Base-by-base conservation (phyloP, 2,329 filamentous ascomycete genomes). In the Cladophialophora chaetospira region DNA sequence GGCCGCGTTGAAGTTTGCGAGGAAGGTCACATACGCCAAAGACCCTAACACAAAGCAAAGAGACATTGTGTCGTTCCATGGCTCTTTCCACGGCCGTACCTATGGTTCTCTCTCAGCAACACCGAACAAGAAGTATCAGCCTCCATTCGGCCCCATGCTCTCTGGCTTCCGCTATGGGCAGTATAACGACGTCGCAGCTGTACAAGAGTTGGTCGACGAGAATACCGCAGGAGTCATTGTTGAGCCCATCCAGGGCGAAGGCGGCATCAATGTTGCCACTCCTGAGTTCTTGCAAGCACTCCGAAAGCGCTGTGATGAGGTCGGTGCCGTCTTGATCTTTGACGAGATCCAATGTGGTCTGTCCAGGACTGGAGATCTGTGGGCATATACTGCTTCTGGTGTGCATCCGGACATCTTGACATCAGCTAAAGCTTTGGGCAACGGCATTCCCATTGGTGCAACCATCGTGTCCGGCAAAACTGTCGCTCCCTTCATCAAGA, bases 331-430 rank as follows among this genome's bases (percentile, higher is more conserved):
- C 3, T 78, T 99, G 55, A 88, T 97, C 69, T 93, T 94, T 72
- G 94, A 99, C 69, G 94, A 99, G 79, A 99, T 99, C 62, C 94
- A 99, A 75, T 97, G 91, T 72, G 94, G 94, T 51, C 79, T 99
- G 29, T 85, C 87, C 23, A 87, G 94, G 50, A 97, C 94, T 1
- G 94, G 94, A 31, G 82, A 80, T 10, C 81, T 99, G 67, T 99
- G 94, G 94, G 94, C 94, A 0, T 93, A 99, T 70, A 66, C 70
- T 8, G 70, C 71, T 21, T 72, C 70, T 21, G 68, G 62, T 17
- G 91, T 91, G 1, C 94, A 99, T 70, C 94, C 94, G 5, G 94
- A 99, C 68, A 87, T 99, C 63, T 76, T 99, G 62, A 97, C 93
- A 11, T 93, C 89, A 0, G 94, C 94, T 55, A 99, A 99, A 78